Evolutionary conservation across 495 filamentous ascomycete genomes (phyloP), one percentile per base, ranked within the genome.

Genomic region (Penicillium simplicissimum): DNA sequence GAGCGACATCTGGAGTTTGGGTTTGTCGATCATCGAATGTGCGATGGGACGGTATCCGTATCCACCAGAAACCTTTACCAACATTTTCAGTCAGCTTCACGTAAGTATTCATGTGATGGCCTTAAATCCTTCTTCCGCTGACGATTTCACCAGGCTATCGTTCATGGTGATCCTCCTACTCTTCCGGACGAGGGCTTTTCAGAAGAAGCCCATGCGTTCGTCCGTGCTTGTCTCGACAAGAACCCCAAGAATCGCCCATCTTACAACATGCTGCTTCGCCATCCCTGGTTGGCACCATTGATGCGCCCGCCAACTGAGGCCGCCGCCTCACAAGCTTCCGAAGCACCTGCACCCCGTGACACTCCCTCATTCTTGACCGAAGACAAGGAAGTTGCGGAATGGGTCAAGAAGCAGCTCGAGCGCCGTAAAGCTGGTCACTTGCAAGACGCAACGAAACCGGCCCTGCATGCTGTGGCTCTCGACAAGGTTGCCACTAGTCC

Each of bases 1-100:
- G 73, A 96, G 91, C 72, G 95, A 99, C 75, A 93, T 99, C 52
- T 99, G 95, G 95, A 95, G 90, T 74, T 78, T 99, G 65, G 95
- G 96, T 33, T 74, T 99, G 63, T 94, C 91, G 40, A 88, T 99
- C 62, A 96, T 99, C 67, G 95, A 99, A 75, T 99, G 96, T 72
- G 94, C 93, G 19, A 86, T 96, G 83, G 95, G 95, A 19, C 83
- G 88, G 63, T 99, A 99, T 71, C 95, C 95, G 4, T 99, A 99
- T 69, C 96, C 95, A 13, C 95, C 95, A 2, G 95, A 99, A 76
- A 96, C 96, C 0, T 99, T 96, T 68, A 93, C 93, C 72, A 98
- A 97, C 65, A 98, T 99, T 54, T 98, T 98, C 82, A 96, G 92
- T 68, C 95, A 99, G 72, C 80, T 99, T 55, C 94, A 90, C 71